phyloP scores from a whole-genome alignment of 306 rosid genomes.

The Spatholobus suberectus region DNA sequence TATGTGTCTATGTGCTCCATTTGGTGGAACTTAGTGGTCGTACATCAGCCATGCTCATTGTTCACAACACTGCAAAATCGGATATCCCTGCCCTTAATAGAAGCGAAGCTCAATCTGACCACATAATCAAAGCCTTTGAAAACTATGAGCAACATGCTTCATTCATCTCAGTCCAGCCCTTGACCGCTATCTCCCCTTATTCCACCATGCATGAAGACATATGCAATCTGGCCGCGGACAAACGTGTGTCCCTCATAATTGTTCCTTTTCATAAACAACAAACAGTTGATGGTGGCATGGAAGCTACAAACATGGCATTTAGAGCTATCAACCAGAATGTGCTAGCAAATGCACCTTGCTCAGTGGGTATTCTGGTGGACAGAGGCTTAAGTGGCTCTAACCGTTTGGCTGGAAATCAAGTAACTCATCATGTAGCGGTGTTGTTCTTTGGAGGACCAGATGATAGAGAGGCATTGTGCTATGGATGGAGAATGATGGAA shows the following conservation, averaged over 20 bases:
- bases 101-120: slow-evolving; percentile 90
- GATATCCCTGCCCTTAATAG: slow-evolving; percentile 64
- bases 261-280: slow-evolving; percentile 93
- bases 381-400: slow-evolving; percentile 72
- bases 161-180: slow-evolving; percentile 66
- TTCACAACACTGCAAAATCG: slow-evolving; percentile 68
- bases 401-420: slow-evolving; percentile 57
- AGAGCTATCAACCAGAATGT: slow-evolving; percentile 77
- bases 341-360: slow-evolving; percentile 78
- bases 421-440: slow-evolving; percentile 59
- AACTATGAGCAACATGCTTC: slow-evolving; percentile 73
- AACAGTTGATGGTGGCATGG: slow-evolving; percentile 98
- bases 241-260: slow-evolving; percentile 71
- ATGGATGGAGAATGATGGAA: slow-evolving; percentile 84
- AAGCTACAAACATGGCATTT: slow-evolving; percentile 72
- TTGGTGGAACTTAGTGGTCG: slow-evolving; percentile 91
- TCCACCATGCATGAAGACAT: slow-evolving; percentile 94
- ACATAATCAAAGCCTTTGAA: slow-evolving; percentile 82
- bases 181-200: slow-evolving; percentile 91
- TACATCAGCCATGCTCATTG: slow-evolving; percentile 96
- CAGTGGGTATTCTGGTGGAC: slow-evolving; percentile 85
- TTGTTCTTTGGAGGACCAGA: slow-evolving; percentile 93
- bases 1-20: slow-evolving; percentile 79
- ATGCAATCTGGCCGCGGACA: slow-evolving; percentile 80
- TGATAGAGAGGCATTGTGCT: slow-evolving; percentile 86